Base-by-base conservation (phyloP, 768 basidiomycete genomes). In the Pleurotus pulmonarius region DNA sequence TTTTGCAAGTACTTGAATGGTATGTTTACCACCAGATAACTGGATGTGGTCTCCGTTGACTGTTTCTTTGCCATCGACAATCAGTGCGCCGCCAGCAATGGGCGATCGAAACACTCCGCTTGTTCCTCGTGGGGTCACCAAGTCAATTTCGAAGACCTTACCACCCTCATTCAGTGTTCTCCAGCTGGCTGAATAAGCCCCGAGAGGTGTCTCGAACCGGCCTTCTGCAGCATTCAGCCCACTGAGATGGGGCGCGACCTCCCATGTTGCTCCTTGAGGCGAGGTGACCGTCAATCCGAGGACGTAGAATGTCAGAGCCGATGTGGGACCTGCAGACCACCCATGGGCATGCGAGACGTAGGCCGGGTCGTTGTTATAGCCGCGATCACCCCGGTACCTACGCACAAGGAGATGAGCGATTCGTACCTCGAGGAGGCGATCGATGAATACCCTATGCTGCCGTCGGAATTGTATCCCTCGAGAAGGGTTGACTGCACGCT, bases 331-430 rank as follows among this genome's bases (percentile, higher is more conserved):
- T 0, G 81, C 70, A 56, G 77, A 79, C 83, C 83, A 85, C 4
- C 82, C 82, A 60, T 85, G 83, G 1, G 80, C 67, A 62, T 83
- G 82, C n/a, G 78, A 80, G 6, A 81, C 83, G 65, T 83, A 85
- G 0, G 82, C 73, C 0, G 81, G 71, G 60, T 85, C 83, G 65
- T 77, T 73, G 65, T 80, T 79, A 69, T 85, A 85, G 4, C 83
- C 83, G 16, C 67, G 65, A 59, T 80, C 73, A 2, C 73, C 75
- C 16, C 83, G 81, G 60, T 83, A 83, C 24, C 82, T 79, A 49
- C 5, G 44, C 5, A 43, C 13, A 46, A 16, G 8, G 7, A 18
- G 37, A 20, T 25, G 37, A 52, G 48, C 15, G 16, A 38, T 18
- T 29, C 4, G 16, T 39, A 26, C n/a, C n/a, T 25, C 25, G 40